Evolutionary conservation across 139 green algal species (phyloP).

Genomic region (Coelastrella sp.): DNA sequence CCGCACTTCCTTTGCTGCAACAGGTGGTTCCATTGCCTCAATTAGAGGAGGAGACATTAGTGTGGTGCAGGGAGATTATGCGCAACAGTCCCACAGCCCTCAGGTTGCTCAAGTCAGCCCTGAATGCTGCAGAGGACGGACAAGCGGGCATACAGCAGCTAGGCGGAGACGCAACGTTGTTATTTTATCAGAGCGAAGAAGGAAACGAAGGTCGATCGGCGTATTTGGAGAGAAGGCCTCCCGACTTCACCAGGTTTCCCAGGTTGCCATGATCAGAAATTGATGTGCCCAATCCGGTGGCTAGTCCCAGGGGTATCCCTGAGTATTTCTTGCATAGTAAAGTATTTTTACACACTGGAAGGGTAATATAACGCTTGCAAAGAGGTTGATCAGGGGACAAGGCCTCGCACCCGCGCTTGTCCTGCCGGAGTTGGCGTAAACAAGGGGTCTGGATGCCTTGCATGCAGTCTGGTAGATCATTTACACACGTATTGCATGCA

Average conservation of each 20-base stretch:
- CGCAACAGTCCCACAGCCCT: slow-evolving; percentile 95
- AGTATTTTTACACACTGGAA: no score
- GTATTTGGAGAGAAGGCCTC: slow-evolving; percentile 89
- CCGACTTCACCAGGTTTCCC: slow-evolving; percentile 94
- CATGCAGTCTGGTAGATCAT: no score
- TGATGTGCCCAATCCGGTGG: background rate
- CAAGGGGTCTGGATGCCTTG: no score
- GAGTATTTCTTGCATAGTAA: no score
- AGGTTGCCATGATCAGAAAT: slow-evolving; percentile 76
- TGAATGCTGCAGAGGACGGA: slow-evolving; percentile 98
- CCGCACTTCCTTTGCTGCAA: background rate
- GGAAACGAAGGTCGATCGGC: slow-evolving; percentile 90
- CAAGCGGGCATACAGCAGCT: slow-evolving; percentile 95
- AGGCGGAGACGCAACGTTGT: slow-evolving; percentile 93
- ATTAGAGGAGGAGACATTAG: slow-evolving; percentile 91
- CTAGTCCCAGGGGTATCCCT: background rate
- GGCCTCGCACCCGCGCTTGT: no score
- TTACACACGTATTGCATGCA: no score
- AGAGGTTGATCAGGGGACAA: no score
- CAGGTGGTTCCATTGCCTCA: slow-evolving; percentile 90
- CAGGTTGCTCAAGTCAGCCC: slow-evolving; percentile 90
- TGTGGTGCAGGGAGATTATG: slow-evolving; percentile 97
- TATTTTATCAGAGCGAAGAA: slow-evolving; percentile 97
- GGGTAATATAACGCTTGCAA: no score
- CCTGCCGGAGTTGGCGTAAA: no score